phyloP scores from a whole-genome alignment of 2,329 filamentous ascomycete species.

The Tolypocladium guangdongense region DNA sequence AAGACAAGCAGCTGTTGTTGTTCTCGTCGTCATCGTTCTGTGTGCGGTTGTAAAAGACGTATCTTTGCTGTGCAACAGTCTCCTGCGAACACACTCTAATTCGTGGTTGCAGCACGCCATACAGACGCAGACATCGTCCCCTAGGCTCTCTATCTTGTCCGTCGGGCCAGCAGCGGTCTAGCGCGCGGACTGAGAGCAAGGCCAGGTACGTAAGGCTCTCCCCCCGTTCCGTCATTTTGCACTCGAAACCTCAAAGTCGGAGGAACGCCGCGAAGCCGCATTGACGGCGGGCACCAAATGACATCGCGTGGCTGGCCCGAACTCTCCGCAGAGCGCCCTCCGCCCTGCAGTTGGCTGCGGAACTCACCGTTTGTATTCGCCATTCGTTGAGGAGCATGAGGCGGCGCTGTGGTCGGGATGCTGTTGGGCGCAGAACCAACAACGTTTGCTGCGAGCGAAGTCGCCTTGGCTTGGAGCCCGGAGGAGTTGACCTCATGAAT shows the following conservation, averaged over 20 bases:
- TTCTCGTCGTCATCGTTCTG: not conserved
- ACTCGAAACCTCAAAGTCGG: not conserved
- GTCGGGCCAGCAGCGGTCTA: not conserved
- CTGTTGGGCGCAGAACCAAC: not conserved
- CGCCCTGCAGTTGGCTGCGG: not conserved
- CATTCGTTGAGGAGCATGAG: not conserved
- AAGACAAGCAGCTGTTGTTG: not conserved
- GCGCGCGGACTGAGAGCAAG: not conserved
- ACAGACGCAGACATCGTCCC: not conserved
- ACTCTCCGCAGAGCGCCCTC: not conserved
- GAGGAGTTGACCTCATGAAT: not conserved
- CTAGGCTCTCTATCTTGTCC: not conserved
- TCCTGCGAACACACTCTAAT: not conserved
- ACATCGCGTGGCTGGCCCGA: not conserved
- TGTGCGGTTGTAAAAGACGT: not conserved
- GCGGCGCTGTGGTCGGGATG: not conserved
- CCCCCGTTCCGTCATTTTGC: not conserved
- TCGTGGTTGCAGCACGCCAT: not conserved
- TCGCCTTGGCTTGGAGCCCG: not conserved
- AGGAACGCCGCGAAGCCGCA: not conserved
- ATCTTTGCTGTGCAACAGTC: not conserved
- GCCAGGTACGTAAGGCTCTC: not conserved
- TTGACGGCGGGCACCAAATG: not conserved
- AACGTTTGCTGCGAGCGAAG: not conserved
- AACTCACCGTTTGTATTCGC: not conserved